Evolutionary conservation across 345 rosid species (phyloP).

Genomic region (Geranium rotundifolium): DNA sequence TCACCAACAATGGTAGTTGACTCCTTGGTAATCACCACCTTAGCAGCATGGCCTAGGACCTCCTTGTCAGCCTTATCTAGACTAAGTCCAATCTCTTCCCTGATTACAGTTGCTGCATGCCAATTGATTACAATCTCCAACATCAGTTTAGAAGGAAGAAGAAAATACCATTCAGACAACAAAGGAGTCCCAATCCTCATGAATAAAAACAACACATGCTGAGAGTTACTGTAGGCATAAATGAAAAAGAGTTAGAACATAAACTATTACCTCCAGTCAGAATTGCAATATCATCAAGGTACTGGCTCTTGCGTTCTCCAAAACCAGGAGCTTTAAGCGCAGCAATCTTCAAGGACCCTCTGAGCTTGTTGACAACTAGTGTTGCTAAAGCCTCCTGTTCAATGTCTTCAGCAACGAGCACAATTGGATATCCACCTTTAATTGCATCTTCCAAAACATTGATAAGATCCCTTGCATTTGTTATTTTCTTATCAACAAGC

Average conservation of each 20-base stretch:
- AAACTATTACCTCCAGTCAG: conserved; percentile 62
- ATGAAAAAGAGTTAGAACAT: neutral
- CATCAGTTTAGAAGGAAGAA: neutral
- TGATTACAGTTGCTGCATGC: conserved; percentile 64
- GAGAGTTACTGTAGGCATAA: neutral
- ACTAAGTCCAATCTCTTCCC: conserved; percentile 92
- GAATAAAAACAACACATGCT: too few relatives aligned
- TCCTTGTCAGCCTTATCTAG: conserved; percentile 91
- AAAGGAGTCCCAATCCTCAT: neutral
- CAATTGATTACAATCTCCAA: neutral
- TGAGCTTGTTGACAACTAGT: conserved; percentile 87
- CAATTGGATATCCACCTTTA: conserved; percentile 19
- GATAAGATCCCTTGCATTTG: conserved; percentile 32
- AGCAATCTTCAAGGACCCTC: conserved; percentile 89
- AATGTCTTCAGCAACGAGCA: conserved; percentile 31
- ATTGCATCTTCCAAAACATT: conserved; percentile 29
- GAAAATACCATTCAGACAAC: neutral
- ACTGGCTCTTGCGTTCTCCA: conserved; percentile 94
- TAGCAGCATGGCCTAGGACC: conserved; percentile 81
- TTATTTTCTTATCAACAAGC: conserved; percentile 45
- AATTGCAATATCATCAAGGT: conserved; percentile 95
- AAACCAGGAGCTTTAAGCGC: conserved; percentile 98
- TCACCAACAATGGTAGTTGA: conserved; percentile 84
- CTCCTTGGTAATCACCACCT: conserved; percentile 93
- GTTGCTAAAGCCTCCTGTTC: conserved; percentile 52